These are phyloP conservation scores for Coniochaeta pulveracea DNA, from an alignment of 2,329 filamentous ascomycete genomes.

Conservation along the genomic window DNA sequence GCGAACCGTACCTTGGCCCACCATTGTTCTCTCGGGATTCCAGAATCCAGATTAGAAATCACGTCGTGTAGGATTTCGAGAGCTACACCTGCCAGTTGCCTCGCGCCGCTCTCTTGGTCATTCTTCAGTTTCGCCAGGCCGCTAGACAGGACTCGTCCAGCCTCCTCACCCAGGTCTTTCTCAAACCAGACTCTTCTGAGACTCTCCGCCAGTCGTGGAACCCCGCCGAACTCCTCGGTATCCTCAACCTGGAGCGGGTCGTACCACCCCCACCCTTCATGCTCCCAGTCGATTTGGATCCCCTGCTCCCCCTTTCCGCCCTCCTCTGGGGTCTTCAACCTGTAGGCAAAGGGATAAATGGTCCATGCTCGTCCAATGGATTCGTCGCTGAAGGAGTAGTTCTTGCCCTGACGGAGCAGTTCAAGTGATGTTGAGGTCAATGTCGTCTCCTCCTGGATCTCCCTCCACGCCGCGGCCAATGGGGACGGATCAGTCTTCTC, in stretches of 20 bases:
- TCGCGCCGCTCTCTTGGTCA: conserved; percentile 48
- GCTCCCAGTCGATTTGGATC: conserved; percentile 51
- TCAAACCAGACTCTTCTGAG: conserved; percentile 49
- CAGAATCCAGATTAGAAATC: conserved; percentile 20
- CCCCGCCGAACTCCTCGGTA: conserved; percentile 33
- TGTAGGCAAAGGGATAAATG: conserved; percentile 51
- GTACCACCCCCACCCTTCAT: conserved; percentile 46
- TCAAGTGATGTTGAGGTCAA: conserved; percentile 33
- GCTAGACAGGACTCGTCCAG: conserved; percentile 30
- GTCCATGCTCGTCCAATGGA: conserved; percentile 46
- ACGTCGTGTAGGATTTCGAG: conserved; percentile 37
- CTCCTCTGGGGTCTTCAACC: conserved; percentile 27
- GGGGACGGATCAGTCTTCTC: conserved; percentile 39
- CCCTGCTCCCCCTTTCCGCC: conserved; percentile 26
- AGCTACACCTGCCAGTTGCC: conserved; percentile 43
- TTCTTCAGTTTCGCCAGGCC: conserved; percentile 37
- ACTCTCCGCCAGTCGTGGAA: conserved; percentile 46
- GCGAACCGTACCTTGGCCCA: conserved; percentile 44
- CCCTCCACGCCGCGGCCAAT: conserved; percentile 47
- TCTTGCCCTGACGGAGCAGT: conserved; percentile 44
- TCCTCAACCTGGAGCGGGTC: conserved; percentile 37
- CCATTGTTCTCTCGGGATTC: conserved; percentile 26
- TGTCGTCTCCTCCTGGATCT: conserved; percentile 50
- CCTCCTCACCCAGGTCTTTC: conserved; percentile 31
- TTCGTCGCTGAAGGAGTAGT: conserved; percentile 44